These are phyloP conservation scores for Alloteropsis semialata DNA, from an alignment of 176 grass and related monocot genomes.

Conservation along the genomic window DNA sequence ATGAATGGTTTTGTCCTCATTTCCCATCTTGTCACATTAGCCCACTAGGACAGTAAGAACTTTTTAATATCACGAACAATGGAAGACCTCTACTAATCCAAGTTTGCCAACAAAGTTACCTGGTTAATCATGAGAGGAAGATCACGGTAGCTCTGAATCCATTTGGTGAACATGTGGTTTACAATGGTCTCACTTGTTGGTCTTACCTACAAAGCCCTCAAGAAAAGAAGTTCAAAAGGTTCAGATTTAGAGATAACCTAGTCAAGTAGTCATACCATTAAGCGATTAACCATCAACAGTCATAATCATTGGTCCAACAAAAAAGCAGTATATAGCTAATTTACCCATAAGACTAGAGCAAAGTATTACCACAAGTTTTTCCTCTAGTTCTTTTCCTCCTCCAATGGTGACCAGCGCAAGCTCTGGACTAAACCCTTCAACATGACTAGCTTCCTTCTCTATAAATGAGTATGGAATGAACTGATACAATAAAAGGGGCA, in stretches of 20 bases:
- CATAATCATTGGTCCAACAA: background rate
- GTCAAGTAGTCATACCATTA: constrained; percentile 3
- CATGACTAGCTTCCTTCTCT: constrained; percentile 98
- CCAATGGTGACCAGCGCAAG: constrained; percentile 94
- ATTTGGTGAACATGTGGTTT: constrained; percentile 99
- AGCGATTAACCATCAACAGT: constrained; percentile 10
- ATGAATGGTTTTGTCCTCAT: constrained; percentile 99
- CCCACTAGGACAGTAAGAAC: constrained; percentile 64
- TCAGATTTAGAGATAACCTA: constrained; percentile 38
- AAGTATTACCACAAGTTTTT: constrained; percentile 91
- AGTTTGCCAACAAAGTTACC: constrained; percentile 42
- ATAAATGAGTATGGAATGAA: constrained; percentile 99
- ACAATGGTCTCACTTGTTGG: constrained; percentile 99
- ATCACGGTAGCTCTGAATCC: constrained; percentile 96
- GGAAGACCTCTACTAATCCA: background rate
- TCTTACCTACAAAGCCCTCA: constrained; percentile 94
- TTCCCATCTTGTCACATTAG: constrained; percentile 99
- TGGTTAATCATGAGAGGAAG: constrained; percentile 99
- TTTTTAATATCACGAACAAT: constrained; percentile 12
- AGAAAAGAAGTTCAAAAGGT: constrained; percentile 49
- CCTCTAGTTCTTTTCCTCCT: constrained; percentile 96
- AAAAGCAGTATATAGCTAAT: background rate
- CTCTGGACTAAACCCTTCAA: constrained; percentile 95
- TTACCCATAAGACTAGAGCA: constrained; percentile 18
- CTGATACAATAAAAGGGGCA: constrained; percentile 43